A percentile compares a stretch with the other conserved stretches of the same genome.
Evolutionary conservation across 2,329 filamentous ascomycete genomes (phyloP).

Genomic region (Fusarium nodosum): DNA sequence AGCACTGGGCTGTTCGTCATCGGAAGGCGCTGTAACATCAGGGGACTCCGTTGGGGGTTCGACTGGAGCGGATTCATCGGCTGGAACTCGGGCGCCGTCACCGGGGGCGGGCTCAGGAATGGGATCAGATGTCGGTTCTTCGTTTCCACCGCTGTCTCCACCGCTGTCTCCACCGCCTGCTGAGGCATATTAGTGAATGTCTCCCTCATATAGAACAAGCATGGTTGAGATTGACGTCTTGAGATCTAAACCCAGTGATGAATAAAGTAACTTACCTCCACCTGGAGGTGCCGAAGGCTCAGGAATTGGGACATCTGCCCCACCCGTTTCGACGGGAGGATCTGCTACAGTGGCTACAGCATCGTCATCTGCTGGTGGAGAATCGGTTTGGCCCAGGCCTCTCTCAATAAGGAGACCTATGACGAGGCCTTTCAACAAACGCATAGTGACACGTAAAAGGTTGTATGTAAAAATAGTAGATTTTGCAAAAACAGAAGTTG

Average conservation of each 20-base stretch:
- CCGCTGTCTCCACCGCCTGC: not conserved
- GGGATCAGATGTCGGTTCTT: not conserved
- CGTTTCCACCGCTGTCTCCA: not conserved
- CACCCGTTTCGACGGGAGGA: not conserved
- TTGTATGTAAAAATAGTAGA: not conserved
- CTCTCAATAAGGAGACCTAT: slow-evolving; percentile 7
- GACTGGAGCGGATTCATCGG: not conserved
- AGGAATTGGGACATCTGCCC: not conserved
- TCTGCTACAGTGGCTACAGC: slow-evolving; percentile 13
- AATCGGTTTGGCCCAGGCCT: slow-evolving; percentile 5
- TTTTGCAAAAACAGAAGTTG: not conserved
- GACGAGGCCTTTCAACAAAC: slow-evolving; percentile 11
- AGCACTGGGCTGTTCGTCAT: not conserved
- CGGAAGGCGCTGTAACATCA: not conserved
- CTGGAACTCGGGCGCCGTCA: not conserved
- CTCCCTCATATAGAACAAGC: too few species aligned
- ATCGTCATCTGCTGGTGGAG: not conserved
- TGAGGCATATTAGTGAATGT: not conserved
- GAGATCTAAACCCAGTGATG: too few species aligned
- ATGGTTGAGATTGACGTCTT: not conserved
- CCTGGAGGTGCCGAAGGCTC: not conserved
- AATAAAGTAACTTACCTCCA: not conserved
- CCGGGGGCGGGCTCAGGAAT: not conserved
- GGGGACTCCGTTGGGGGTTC: not conserved
- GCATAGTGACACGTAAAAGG: not conserved